These are phyloP conservation scores for Daldinia loculata DNA, from an alignment of 495 filamentous ascomycete genomes.

Conservation along the genomic window DNA sequence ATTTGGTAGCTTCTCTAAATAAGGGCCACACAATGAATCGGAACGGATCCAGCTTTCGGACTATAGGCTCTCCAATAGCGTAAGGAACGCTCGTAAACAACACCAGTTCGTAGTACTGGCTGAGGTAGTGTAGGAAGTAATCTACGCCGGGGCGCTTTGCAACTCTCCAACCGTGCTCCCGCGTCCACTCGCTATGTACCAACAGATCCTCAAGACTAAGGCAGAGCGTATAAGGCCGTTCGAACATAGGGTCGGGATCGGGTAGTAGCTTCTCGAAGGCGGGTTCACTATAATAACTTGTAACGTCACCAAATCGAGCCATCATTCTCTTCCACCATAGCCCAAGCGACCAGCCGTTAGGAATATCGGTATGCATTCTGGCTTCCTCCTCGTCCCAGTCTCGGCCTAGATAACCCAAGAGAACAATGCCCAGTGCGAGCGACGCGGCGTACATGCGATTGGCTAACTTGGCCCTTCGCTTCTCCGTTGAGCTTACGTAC, in stretches of 20 bases:
- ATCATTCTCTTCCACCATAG: slow-evolving; percentile 81
- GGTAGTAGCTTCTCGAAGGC: slow-evolving; percentile 94
- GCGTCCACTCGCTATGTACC: slow-evolving; percentile 90
- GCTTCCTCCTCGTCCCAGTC: slow-evolving; percentile 83
- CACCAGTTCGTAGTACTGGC: slow-evolving; percentile 96
- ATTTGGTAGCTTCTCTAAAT: slow-evolving; percentile 92
- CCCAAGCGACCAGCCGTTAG: slow-evolving; percentile 66
- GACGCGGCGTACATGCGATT: slow-evolving; percentile 69
- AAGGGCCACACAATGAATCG: slow-evolving; percentile 95
- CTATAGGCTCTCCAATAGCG: slow-evolving; percentile 82
- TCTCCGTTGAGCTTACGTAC: slow-evolving; percentile 90
- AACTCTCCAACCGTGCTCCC: slow-evolving; percentile 93
- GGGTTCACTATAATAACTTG: slow-evolving; percentile 94
- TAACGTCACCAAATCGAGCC: slow-evolving; percentile 74
- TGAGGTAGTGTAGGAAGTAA: slow-evolving; percentile 95
- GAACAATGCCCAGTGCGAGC: slow-evolving; percentile 59
- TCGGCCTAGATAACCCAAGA: slow-evolving; percentile 72
- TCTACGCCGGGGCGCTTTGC: slow-evolving; percentile 96
- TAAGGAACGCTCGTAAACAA: slow-evolving; percentile 89
- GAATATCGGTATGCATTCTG: slow-evolving; percentile 71
- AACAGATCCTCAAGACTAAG: slow-evolving; percentile 93
- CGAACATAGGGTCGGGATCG: slow-evolving; percentile 80
- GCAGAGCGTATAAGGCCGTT: slow-evolving; percentile 90
- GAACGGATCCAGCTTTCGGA: slow-evolving; percentile 95
- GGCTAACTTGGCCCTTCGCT: slow-evolving; percentile 73